Base-by-base conservation (phyloP, 805 yeast genomes). In the Torulaspora microellipsoides region DNA sequence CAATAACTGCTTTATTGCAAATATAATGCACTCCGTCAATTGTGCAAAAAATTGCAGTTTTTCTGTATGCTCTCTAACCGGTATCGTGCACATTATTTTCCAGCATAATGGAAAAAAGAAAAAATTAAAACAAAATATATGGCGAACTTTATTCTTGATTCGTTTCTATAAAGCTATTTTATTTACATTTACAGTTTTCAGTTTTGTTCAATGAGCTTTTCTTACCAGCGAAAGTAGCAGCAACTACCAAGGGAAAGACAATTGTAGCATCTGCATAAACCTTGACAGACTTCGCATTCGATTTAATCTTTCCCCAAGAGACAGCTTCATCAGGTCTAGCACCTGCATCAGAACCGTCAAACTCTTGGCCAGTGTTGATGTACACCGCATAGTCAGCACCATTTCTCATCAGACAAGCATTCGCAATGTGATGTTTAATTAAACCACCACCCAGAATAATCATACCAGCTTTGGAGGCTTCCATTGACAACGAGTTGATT, bases 311-410 rank as follows among this genome's bases (percentile, higher is more conserved):
- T 52, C 99, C 99, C 99, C 99, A 93, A 31, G 95, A 85, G 41
- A 93, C 85, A 23, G 99, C 99, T 70, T 93, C 99, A 65, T 93
- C 99, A 1, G 98, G 98, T 64, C 99, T 80, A 5, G 99, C 99
- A 52, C 99, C 99, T 9, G 99, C 98, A 66, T 93, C 99, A 17
- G 96, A 87, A 36, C 99, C 99, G 62, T 93, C 99, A 58, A 89
- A 93, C 65, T 93, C 99, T 69, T 93, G 98, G 36, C 96, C 99
- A 12, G 99, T 93, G 68, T 93, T 93, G 64, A 93, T 91, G 68
- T 79, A 93, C 14, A 93, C 96, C 5, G 99, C 98, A 62, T 83
- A 88, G 65, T 93, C 99, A 15, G 99, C 99, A 59, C 99, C 99
- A 58, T 93, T 95, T 73, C 99, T 84, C 99, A 93, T 93, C 56